These are phyloP conservation scores for Leccinum sublutescens DNA, from an alignment of 768 basidiomycete genomes.

Conservation along the genomic window DNA sequence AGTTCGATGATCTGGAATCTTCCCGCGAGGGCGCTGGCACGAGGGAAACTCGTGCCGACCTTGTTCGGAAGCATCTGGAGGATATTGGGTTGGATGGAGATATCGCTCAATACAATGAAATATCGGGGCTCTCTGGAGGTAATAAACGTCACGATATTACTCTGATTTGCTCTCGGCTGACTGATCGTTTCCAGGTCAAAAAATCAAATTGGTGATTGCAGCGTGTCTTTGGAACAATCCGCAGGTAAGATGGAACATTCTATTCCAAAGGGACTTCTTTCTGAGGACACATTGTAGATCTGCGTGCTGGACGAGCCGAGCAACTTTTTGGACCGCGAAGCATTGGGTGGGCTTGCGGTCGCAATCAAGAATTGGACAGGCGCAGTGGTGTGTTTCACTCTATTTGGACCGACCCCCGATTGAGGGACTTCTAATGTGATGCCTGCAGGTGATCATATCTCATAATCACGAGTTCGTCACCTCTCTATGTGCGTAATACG, in stretches of 20 bases:
- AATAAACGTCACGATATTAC: conserved; percentile 17
- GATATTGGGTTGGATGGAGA: conserved; percentile 96
- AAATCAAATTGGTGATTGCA: conserved; percentile 94
- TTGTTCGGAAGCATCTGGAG: conserved; percentile 90
- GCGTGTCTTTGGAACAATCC: conserved; percentile 97
- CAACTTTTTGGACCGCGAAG: conserved; percentile 97
- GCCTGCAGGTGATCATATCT: conserved; percentile 82
- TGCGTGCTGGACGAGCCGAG: conserved; percentile 88
- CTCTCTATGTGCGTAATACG: conserved; percentile 63
- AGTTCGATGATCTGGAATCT: conserved; percentile 95
- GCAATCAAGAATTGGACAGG: conserved; percentile 96
- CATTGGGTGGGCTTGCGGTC: conserved; percentile 89
- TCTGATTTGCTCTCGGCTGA: conserved; percentile 13
- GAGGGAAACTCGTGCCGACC: conserved; percentile 76
- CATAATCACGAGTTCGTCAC: conserved; percentile 90
- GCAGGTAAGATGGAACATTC: conserved; percentile 43
- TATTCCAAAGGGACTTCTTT: background rate
- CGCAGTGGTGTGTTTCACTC: conserved; percentile 57
- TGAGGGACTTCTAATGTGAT: conserved; percentile 16
- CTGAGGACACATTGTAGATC: conserved; percentile 41
- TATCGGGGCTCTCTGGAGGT: conserved; percentile 92
- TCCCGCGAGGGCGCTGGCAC: conserved; percentile 93
- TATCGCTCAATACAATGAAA: conserved; percentile 98
- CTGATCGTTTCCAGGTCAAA: conserved; percentile 61
- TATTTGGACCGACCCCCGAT: conserved; percentile 16